These are phyloP conservation scores for Ophiostoma montium DNA, from an alignment of 2,329 filamentous ascomycete genomes.

Conservation along the genomic window DNA sequence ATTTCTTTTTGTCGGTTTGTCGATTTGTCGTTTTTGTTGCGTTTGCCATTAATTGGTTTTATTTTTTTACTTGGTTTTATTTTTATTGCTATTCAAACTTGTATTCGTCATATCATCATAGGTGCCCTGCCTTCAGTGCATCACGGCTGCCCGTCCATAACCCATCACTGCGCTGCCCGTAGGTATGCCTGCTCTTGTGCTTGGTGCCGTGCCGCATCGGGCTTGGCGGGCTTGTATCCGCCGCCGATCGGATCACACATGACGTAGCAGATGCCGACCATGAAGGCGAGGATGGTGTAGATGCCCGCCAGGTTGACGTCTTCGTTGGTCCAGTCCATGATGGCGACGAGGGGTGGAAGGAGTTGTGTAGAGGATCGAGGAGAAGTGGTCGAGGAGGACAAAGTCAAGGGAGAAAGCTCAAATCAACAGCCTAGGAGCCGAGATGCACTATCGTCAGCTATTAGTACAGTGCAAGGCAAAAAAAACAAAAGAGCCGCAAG, in stretches of 20 bases:
- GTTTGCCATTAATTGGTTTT: not conserved
- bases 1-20: not conserved
- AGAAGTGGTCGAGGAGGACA: too few species aligned
- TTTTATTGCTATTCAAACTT: too few species aligned
- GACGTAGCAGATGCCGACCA: constrained; percentile 10
- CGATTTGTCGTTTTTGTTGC: too few species aligned
- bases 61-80: not conserved
- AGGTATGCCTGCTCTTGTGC: not conserved
- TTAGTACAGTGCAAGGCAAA: too few species aligned
- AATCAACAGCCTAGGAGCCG: too few species aligned
- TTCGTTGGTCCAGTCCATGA: constrained; percentile 1
- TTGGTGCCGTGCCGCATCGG: not conserved
- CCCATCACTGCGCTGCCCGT: not conserved
- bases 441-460: too few species aligned
- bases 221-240: not conserved
- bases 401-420: too few species aligned
- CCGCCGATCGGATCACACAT: constrained; percentile 11
- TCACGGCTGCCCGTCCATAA: too few species aligned
- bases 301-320: constrained; percentile 8
- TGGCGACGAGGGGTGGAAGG: not conserved
- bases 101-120: too few species aligned
- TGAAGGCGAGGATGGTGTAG: constrained; percentile 9
- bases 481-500: too few species aligned
- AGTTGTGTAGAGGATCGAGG: too few species aligned
- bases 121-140: too few species aligned